A percentile compares a stretch with the other conserved stretches of the same genome.
Evolutionary conservation across 192 early-diverging fungal species (phyloP).

Genomic region (Linderina pennispora): DNA sequence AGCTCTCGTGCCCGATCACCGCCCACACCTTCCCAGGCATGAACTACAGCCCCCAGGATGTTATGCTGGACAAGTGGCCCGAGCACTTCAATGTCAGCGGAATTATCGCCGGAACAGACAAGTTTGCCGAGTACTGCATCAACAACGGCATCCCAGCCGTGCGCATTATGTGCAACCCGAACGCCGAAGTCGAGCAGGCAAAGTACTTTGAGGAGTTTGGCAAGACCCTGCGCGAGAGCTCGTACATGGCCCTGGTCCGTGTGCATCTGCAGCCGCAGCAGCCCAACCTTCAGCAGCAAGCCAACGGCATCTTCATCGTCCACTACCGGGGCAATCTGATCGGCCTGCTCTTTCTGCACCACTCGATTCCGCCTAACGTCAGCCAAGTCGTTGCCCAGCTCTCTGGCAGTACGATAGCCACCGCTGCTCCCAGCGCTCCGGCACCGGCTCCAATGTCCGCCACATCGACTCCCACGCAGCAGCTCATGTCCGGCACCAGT

Average conservation of each 20-base stretch:
- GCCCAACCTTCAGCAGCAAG: background rate
- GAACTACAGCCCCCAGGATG: conserved; percentile 12
- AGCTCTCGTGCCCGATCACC: conserved; percentile 19
- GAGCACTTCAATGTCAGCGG: conserved; percentile 15
- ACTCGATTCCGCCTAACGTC: conserved; percentile 11
- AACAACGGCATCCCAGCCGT: conserved; percentile 15
- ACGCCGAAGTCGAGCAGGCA: conserved; percentile 7
- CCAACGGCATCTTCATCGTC: conserved; percentile 26
- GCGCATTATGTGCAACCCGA: conserved; percentile 13
- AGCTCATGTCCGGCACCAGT: too few relatives aligned
- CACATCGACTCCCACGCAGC: too few relatives aligned
- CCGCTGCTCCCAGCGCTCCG: background rate
- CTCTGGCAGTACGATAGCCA: background rate
- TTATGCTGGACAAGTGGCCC: conserved; percentile 35
- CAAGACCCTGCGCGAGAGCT: conserved; percentile 22
- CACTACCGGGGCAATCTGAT: conserved; percentile 17
- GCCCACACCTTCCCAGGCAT: conserved; percentile 13
- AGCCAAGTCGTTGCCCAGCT: conserved; percentile 8
- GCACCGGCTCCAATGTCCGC: too few relatives aligned
- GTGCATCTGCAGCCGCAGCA: conserved; percentile 1
- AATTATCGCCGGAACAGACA: conserved; percentile 9
- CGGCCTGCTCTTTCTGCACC: conserved; percentile 20
- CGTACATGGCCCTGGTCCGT: conserved; percentile 18
- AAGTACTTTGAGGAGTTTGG: conserved; percentile 41
- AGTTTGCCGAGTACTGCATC: conserved; percentile 29